Evolutionary conservation across 78 protist genomes (phyloP).

Genomic region (Dictyostelium discoideum): DNA sequence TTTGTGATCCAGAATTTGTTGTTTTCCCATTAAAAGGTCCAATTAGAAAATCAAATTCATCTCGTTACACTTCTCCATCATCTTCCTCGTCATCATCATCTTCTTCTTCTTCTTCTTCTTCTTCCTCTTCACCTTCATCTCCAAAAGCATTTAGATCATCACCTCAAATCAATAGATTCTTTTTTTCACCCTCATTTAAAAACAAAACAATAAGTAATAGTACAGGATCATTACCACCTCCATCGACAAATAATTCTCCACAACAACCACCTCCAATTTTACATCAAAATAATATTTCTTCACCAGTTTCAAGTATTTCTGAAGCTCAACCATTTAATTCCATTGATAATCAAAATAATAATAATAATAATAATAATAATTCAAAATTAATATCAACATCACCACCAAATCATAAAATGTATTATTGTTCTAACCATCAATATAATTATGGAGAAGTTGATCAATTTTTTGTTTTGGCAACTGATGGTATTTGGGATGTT

Average conservation of each 20-base stretch:
- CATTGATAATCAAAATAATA: neutral
- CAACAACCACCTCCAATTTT: neutral
- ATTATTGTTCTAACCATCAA: neutral
- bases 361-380: neutral
- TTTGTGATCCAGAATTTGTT: conserved; percentile 63
- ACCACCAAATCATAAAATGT: conserved; percentile 6
- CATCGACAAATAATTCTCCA: neutral
- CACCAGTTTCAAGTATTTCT: neutral
- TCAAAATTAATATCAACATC: neutral
- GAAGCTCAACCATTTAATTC: neutral
- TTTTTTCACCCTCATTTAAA: neutral
- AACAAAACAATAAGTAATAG: neutral
- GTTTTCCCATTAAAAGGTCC: conserved; percentile 53
- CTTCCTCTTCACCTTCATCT: neutral
- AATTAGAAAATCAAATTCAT: neutral
- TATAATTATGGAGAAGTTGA: conserved; percentile 35
- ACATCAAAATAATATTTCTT: neutral
- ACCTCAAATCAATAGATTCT: conserved; percentile 7
- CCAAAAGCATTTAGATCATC: neutral
- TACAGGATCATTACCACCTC: neutral
- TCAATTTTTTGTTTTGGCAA: conserved; percentile 67
- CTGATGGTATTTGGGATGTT: conserved; percentile 77
- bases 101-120: neutral
- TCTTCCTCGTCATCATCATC: neutral
- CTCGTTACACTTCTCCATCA: neutral